Evolutionary conservation across 257 asterid genomes (phyloP).

Genomic region (Cinchona pubescens): DNA sequence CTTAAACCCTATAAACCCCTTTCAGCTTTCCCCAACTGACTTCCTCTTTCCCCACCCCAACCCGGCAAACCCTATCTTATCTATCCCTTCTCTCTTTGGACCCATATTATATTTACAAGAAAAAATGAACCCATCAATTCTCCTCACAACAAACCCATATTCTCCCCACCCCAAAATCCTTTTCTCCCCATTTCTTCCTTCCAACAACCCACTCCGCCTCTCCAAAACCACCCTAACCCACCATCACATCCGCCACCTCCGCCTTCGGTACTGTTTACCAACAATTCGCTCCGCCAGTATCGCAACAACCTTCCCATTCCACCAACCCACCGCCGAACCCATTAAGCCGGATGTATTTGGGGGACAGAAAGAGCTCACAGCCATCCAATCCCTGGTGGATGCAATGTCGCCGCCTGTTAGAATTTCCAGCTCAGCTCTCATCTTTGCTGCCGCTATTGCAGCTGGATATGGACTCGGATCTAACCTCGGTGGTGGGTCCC

Average conservation of each 20-base stretch:
- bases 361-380: slow-evolving; percentile 57
- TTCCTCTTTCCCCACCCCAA: too few species aligned
- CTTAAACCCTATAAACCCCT: slow-evolving; percentile 18
- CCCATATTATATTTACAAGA: background rate
- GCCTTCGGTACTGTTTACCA: slow-evolving; percentile 36
- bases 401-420: slow-evolving; percentile 73
- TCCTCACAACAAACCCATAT: slow-evolving; percentile 46
- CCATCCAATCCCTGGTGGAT: slow-evolving; percentile 67
- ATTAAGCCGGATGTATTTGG: slow-evolving; percentile 60
- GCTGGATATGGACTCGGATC: slow-evolving; percentile 88
- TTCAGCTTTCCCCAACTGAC: background rate
- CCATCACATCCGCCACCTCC: slow-evolving; percentile 28
- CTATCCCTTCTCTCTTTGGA: too few species aligned
- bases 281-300: slow-evolving; percentile 28
- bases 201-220: slow-evolving; percentile 36
- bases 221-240: slow-evolving; percentile 12
- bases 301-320: background rate
- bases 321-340: background rate
- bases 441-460: slow-evolving; percentile 66
- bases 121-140: slow-evolving; percentile 52
- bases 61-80: too few species aligned
- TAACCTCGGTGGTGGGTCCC: slow-evolving; percentile 73
- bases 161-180: slow-evolving; percentile 29
- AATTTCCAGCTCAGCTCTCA: slow-evolving; percentile 66
- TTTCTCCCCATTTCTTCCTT: slow-evolving; percentile 35